Percentiles rank a stretch among this genome's conserved stretches.
Evolutionary conservation across 768 basidiomycete genomes (phyloP).

Genomic region (Tulasnella calospora): DNA sequence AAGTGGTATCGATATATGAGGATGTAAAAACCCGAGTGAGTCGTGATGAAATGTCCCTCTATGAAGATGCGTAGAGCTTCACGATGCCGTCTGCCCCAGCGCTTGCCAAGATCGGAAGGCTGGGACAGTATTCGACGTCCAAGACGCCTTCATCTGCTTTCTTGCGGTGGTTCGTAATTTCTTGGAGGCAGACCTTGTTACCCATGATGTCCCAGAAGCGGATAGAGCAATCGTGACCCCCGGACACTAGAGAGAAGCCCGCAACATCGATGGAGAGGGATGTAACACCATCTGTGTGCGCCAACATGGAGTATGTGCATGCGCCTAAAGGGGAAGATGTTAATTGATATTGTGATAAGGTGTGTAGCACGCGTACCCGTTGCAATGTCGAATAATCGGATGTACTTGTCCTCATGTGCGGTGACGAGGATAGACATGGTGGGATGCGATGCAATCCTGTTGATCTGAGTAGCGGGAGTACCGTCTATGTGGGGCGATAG

Average conservation of each 20-base stretch:
- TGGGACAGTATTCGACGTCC: constrained; percentile 77
- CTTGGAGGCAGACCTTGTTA: constrained; percentile 76
- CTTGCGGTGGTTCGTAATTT: constrained; percentile 81
- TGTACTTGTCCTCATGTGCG: constrained; percentile 90
- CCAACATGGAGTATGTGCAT: constrained; percentile 85
- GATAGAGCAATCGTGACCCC: constrained; percentile 88
- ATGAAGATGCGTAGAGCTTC: constrained; percentile 61
- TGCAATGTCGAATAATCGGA: constrained; percentile 79
- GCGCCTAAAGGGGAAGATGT: constrained; percentile 48
- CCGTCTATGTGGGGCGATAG: constrained; percentile 48
- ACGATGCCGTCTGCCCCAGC: constrained; percentile 95
- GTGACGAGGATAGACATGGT: constrained; percentile 83
- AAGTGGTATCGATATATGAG: constrained; percentile 8
- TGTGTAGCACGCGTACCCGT: constrained; percentile 53
- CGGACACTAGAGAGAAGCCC: constrained; percentile 82
- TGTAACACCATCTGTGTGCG: constrained; percentile 88
- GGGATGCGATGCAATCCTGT: constrained; percentile 82
- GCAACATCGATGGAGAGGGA: constrained; percentile 84
- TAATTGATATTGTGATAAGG: not conserved
- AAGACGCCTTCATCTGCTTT: constrained; percentile 89
- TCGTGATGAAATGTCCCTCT: constrained; percentile 3
- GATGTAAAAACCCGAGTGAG: not conserved
- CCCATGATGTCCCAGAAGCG: constrained; percentile 92
- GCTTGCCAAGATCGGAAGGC: constrained; percentile 82
- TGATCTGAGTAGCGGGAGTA: constrained; percentile 72